Evolutionary conservation across 805 yeast species (phyloP).

Genomic region (Candida nanaspora): DNA sequence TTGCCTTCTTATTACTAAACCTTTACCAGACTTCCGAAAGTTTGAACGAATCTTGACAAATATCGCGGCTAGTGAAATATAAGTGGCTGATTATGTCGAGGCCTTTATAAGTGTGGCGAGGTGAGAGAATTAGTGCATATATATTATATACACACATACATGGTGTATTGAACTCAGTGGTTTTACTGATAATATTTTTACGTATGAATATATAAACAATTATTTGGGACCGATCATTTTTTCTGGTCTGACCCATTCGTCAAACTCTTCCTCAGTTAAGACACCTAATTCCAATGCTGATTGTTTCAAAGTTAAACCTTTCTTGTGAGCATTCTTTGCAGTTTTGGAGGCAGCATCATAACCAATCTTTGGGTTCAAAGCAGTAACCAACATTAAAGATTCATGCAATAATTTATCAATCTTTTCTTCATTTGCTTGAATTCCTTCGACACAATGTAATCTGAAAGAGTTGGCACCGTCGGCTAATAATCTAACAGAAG

Average conservation of each 20-base stretch:
- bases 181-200: background rate
- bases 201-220: background rate
- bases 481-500: constrained; percentile 80
- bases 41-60: too few relatives aligned
- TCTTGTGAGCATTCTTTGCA: constrained; percentile 97
- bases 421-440: constrained; percentile 79
- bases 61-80: too few relatives aligned
- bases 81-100: too few relatives aligned
- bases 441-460: constrained; percentile 91
- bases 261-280: constrained; percentile 78
- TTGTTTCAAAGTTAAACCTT: constrained; percentile 92
- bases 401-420: constrained; percentile 85
- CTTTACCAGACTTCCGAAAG: too few relatives aligned
- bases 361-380: constrained; percentile 97
- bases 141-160: too few relatives aligned
- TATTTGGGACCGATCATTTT: constrained; percentile 91
- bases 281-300: constrained; percentile 89
- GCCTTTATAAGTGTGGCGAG: too few relatives aligned
- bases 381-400: constrained; percentile 96
- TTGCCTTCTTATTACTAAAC: too few relatives aligned
- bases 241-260: constrained; percentile 96
- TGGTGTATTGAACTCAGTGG: background rate
- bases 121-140: too few relatives aligned
- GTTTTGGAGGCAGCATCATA: constrained; percentile 96
- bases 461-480: constrained; percentile 91